phyloP scores from a whole-genome alignment of 257 asterid genomes.

The Nicotiana benthamiana region DNA sequence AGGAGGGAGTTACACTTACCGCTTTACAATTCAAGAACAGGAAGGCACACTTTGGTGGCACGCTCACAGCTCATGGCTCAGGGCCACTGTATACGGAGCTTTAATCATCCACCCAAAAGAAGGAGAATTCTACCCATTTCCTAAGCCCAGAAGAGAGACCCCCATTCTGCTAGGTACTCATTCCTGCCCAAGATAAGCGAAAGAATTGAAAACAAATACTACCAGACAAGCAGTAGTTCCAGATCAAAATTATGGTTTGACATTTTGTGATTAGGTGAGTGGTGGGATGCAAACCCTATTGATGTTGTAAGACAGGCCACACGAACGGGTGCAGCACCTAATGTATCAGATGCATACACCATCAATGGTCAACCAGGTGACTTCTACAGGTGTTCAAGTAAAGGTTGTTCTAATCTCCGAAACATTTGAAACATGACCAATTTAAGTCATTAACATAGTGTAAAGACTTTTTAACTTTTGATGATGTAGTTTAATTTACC shows the following conservation, averaged over 20 bases:
- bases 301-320: constrained; percentile 66
- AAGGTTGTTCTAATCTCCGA: constrained; percentile 32
- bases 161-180: constrained; percentile 62
- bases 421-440: neutral
- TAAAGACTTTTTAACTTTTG: neutral
- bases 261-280: constrained; percentile 55
- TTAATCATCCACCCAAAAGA: constrained; percentile 54
- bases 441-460: neutral
- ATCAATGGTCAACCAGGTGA: constrained; percentile 96
- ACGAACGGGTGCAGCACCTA: constrained; percentile 73
- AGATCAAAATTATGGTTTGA: neutral
- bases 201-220: neutral
- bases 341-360: constrained; percentile 73
- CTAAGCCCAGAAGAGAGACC: constrained; percentile 61
- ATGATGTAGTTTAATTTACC: neutral
- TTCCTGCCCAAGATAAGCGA: neutral
- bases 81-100: constrained; percentile 89
- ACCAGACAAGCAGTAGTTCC: neutral
- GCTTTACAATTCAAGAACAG: constrained; percentile 70
- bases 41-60: constrained; percentile 98
- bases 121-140: constrained; percentile 66
- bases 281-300: constrained; percentile 92
- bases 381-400: constrained; percentile 65
- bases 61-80: constrained; percentile 93
- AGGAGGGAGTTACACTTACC: constrained; percentile 63